Base-by-base conservation (phyloP, 1,139 yeast genomes). In the Hyphopichia khmerensis region DNA sequence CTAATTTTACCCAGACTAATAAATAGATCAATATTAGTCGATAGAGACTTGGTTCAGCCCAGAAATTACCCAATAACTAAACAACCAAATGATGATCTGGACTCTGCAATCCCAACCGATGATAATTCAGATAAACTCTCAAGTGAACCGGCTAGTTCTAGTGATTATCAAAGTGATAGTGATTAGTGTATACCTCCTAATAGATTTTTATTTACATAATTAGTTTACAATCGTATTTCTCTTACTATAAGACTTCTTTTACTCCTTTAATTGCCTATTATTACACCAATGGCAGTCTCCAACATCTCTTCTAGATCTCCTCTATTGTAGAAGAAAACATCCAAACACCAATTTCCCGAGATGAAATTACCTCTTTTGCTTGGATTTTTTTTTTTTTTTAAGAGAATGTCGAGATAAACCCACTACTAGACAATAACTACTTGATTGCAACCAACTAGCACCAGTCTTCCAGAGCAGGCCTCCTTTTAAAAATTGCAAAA, bases 1-100 rank as follows among this genome's bases (percentile, higher is more conserved):
- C 59, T 85, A 40, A 72, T 81, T 1, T 56, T 86, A 37, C 95
- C 95, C 0, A 60, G 87, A 40, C 49, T 87, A 44, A 59, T 60
- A 8, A 62, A 64, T 1, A 55, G 83, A 40, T 55, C 55, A 23
- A 56, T 52, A 3, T 55, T 75, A 39, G 75, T 74, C 33, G 75
- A 72, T 24, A 60, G 60, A 19, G 78, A 72, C 0, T 39, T 63
- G 35, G 50, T 75, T 9, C 64, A 53, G 2, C 74, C 72, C 3
- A 55, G 81, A 33, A 58, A 53, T 18, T 75, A 75, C 50, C 55
- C 51, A 31, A 42, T 59, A 56, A 43, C 27, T 14, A 15, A 29
- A 29, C 9, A 29, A 7, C 29, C 29, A 7, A 26, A 11, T 13
- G 29, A 26, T 8, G 9, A 7, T 9, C 24, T 21, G 24, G 24